phyloP scores from a whole-genome alignment of 768 basidiomycete species.

The Hygrocybe coccinea region DNA sequence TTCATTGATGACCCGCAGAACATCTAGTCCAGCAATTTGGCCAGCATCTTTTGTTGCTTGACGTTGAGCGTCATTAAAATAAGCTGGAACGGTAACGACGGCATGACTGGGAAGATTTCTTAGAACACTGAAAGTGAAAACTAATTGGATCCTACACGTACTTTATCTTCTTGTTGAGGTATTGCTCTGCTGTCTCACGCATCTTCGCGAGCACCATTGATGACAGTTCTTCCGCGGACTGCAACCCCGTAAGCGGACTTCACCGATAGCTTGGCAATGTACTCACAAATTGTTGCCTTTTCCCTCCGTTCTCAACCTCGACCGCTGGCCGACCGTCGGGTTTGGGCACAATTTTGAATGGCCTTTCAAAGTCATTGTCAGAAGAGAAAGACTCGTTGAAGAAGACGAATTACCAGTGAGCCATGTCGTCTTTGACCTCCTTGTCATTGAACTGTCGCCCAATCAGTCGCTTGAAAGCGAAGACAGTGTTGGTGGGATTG shows the following conservation, averaged over 20 bases:
- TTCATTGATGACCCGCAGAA: conserved; percentile 98
- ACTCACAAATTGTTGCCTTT: conserved; percentile 74
- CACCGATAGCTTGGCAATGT: conserved; percentile 1
- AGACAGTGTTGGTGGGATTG: conserved; percentile 90
- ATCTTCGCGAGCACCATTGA: conserved; percentile 89
- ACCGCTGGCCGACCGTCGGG: conserved; percentile 74
- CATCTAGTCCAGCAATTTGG: conserved; percentile 94
- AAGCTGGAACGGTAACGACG: conserved; percentile 94
- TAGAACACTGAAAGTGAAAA: not conserved
- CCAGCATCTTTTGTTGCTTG: conserved; percentile 99
- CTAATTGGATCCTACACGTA: conserved; percentile 43
- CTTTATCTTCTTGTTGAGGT: conserved; percentile 89
- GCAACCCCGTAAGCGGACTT: conserved; percentile 8
- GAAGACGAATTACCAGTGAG: conserved; percentile 57
- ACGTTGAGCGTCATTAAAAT: conserved; percentile 99
- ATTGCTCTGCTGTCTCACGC: conserved; percentile 93
- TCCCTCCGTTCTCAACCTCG: conserved; percentile 80
- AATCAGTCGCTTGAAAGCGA: conserved; percentile 90
- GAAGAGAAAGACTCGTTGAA: not conserved
- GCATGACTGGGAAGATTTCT: conserved; percentile 52
- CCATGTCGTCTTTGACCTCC: conserved; percentile 88
- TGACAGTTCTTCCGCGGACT: conserved; percentile 84
- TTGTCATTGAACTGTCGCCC: conserved; percentile 90
- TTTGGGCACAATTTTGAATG: conserved; percentile 72
- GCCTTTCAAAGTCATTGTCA: conserved; percentile 42